Evolutionary conservation across 306 rosid genomes (phyloP).

Genomic region (Echinosophora koreensis): DNA sequence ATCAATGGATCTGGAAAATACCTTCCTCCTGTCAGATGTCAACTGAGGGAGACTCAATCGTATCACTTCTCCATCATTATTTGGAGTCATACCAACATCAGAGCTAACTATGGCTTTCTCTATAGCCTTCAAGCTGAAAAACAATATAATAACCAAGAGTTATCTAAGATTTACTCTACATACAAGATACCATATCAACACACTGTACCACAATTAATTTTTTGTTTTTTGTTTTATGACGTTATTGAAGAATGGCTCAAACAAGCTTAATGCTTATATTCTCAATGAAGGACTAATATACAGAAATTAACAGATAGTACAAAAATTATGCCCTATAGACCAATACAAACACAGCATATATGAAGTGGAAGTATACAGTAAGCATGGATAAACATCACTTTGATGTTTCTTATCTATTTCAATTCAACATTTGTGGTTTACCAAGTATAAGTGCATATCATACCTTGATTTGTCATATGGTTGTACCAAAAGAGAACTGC

Average conservation of each 20-base stretch:
- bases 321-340: neutral
- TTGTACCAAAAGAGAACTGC: conserved; percentile 81
- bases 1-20: conserved; percentile 50
- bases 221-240: neutral
- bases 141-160: conserved; percentile 43
- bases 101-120: conserved; percentile 97
- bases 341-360: conserved; percentile 3
- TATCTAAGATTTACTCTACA: conserved; percentile 25
- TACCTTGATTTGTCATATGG: conserved; percentile 98
- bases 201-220: neutral
- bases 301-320: neutral
- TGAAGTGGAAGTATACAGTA: conserved; percentile 21
- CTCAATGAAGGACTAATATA: conserved; percentile 7
- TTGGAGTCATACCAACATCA: conserved; percentile 92
- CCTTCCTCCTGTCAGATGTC: conserved; percentile 96
- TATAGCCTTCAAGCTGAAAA: conserved; percentile 85
- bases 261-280: neutral
- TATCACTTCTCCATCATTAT: conserved; percentile 91
- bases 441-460: neutral
- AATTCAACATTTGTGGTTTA: conserved; percentile 21
- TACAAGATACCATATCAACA: conserved; percentile 11
- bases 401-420: conserved; percentile 19
- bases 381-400: conserved; percentile 29
- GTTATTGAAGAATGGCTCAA: conserved; percentile 31
- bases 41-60: conserved; percentile 84